These are phyloP conservation scores for Boletus rex-veris DNA, from an alignment of 768 basidiomycete genomes.

Conservation along the genomic window DNA sequence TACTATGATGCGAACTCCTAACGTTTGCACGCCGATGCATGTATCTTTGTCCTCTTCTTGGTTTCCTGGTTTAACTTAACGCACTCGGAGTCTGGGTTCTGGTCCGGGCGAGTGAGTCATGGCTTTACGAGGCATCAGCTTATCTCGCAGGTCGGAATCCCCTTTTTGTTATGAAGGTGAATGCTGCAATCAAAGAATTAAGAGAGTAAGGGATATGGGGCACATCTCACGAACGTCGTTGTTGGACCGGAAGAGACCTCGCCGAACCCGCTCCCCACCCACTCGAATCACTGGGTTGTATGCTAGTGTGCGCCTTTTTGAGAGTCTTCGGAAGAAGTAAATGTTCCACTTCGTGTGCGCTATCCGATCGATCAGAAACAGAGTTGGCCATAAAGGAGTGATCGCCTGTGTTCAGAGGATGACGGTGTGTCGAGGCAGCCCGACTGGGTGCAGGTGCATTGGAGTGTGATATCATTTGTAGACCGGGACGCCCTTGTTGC, in stretches of 20 bases:
- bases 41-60: conserved; percentile 19
- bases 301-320: conserved; percentile 19
- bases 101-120: neutral
- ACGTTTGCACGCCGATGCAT: conserved; percentile 14
- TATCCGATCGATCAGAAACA: conserved; percentile 59
- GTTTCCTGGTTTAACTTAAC: conserved; percentile 19
- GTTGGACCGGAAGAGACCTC: conserved; percentile 23
- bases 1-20: conserved; percentile 2
- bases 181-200: conserved; percentile 32
- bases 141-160: conserved; percentile 47
- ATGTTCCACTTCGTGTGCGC: conserved; percentile 71
- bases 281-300: conserved; percentile 21
- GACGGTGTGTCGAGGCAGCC: conserved; percentile 36
- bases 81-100: neutral
- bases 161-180: conserved; percentile 41
- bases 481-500: conserved; percentile 32
- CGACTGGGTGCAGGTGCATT: conserved; percentile 17
- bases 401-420: conserved; percentile 39
- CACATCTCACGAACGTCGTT: conserved; percentile 23
- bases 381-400: conserved; percentile 43
- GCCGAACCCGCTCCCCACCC: conserved; percentile 37
- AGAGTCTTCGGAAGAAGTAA: conserved; percentile 40
- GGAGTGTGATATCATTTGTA: conserved; percentile 27
- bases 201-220: neutral
- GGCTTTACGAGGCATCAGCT: neutral